Evolutionary conservation across 1,284 basidiomycete species (phyloP).

Genomic region (Gomphus sp.): DNA sequence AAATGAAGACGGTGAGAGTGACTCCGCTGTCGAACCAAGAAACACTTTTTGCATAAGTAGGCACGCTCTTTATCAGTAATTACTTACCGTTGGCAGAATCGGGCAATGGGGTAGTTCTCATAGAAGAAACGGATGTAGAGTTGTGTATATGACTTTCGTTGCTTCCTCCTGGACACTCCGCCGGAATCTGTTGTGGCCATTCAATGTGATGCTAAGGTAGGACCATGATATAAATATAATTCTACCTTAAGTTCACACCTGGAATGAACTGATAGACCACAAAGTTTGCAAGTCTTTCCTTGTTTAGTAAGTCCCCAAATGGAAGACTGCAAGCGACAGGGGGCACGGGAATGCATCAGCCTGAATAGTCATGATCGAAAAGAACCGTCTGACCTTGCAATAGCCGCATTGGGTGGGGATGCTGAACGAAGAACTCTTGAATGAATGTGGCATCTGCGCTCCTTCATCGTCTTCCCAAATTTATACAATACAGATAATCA

Average conservation of each 20-base stretch:
- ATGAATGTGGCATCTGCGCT: conserved; percentile 58
- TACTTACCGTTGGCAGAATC: not conserved
- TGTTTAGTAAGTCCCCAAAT: conserved; percentile 83
- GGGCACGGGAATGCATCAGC: not conserved
- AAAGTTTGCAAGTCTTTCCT: conserved; percentile 74
- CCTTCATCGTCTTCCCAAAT: conserved; percentile 55
- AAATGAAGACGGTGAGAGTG: conserved; percentile 6
- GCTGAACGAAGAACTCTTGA: conserved; percentile 77
- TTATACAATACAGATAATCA: not conserved
- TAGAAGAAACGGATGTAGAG: conserved; percentile 7
- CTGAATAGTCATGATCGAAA: not conserved
- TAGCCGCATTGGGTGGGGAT: conserved; percentile 75
- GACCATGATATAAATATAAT: conserved; percentile 4
- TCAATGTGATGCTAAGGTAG: not conserved
- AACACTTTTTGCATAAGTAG: not conserved
- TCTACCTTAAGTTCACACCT: conserved; percentile 78
- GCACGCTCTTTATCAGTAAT: not conserved
- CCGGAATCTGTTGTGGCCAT: conserved; percentile 30
- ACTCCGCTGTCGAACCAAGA: not conserved
- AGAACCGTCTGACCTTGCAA: conserved; percentile 48
- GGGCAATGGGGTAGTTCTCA: not conserved
- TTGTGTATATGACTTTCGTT: conserved; percentile 5
- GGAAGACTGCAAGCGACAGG: conserved; percentile 39
- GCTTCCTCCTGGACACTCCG: conserved; percentile 45
- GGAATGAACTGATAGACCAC: conserved; percentile 69